Evolutionary conservation across 179 eudicot genomes (phyloP).

Genomic region (Beta corolliflora): DNA sequence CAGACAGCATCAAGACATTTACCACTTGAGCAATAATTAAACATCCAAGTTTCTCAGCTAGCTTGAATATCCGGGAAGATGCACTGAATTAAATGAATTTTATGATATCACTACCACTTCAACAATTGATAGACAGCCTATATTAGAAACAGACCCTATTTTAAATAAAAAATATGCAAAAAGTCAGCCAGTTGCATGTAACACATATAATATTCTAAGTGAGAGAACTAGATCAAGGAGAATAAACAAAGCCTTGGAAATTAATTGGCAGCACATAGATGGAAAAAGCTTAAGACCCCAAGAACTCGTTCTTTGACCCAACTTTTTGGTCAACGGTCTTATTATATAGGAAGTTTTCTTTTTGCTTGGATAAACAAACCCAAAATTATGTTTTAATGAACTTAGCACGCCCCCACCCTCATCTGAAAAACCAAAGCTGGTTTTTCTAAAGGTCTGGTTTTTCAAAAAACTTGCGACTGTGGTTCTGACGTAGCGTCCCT

Average conservation of each 20-base stretch:
- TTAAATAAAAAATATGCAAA: slow-evolving; percentile 25
- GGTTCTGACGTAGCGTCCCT: slow-evolving; percentile 13
- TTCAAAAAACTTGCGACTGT: slow-evolving; percentile 34
- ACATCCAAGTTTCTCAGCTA: slow-evolving; percentile 1
- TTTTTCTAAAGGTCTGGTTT: slow-evolving; percentile 30
- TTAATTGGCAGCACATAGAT: neutral
- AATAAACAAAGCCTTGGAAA: slow-evolving; percentile 22
- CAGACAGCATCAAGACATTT: slow-evolving; percentile 13
- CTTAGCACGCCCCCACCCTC: neutral
- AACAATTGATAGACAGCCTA: slow-evolving; percentile 12
- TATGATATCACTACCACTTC: slow-evolving; percentile 21
- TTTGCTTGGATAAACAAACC: slow-evolving; percentile 8
- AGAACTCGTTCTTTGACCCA: slow-evolving; percentile 36
- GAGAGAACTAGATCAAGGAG: slow-evolving; percentile 26
- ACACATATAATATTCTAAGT: slow-evolving; percentile 22
- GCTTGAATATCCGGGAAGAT: slow-evolving; percentile 13
- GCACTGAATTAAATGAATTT: slow-evolving; percentile 26
- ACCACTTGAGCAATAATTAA: slow-evolving; percentile 25
- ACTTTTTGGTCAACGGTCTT: slow-evolving; percentile 36
- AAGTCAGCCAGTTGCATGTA: slow-evolving; percentile 40
- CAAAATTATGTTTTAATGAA: slow-evolving; percentile 4
- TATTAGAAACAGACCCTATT: slow-evolving; percentile 27
- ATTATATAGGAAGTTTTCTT: slow-evolving; percentile 2
- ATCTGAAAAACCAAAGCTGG: slow-evolving; percentile 23
- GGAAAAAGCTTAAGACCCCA: slow-evolving; percentile 33